Conservation (phyloP, 2,329 filamentous ascomycete species). For the Aureobasidium sp. region DNA sequence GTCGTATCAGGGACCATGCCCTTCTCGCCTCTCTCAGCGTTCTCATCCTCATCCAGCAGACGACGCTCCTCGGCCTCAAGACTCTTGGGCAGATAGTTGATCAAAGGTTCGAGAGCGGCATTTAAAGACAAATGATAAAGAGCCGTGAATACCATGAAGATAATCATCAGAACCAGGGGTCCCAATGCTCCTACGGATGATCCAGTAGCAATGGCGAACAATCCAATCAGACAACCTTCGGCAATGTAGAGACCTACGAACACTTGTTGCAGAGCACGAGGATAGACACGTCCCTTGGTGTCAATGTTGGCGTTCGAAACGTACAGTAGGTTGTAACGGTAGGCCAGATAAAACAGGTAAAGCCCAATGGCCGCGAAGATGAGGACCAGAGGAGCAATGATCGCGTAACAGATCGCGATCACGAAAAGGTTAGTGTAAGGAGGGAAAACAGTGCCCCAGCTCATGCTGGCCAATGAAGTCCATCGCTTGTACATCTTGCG, state of each 20-base stretch:
- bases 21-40: slow-evolving; percentile 28
- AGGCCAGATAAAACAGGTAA: slow-evolving; percentile 75
- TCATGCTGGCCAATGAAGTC: slow-evolving; percentile 63
- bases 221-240: slow-evolving; percentile 74
- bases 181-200: slow-evolving; percentile 47
- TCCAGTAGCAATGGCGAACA: slow-evolving; percentile 63
- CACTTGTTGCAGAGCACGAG: slow-evolving; percentile 79
- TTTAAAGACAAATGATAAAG: slow-evolving; percentile 71
- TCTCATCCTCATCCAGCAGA: slow-evolving; percentile 28
- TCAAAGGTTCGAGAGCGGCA: slow-evolving; percentile 64
- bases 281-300: slow-evolving; percentile 81
- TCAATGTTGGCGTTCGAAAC: slow-evolving; percentile 77
- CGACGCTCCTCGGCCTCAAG: slow-evolving; percentile 32
- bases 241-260: slow-evolving; percentile 77
- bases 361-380: slow-evolving; percentile 75
- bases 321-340: slow-evolving; percentile 85
- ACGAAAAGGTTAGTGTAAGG: slow-evolving; percentile 75
- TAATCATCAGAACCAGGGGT: slow-evolving; percentile 67
- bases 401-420: slow-evolving; percentile 77
- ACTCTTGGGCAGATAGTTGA: slow-evolving; percentile 64
- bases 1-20: slow-evolving; percentile 26
- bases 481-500: slow-evolving; percentile 74
- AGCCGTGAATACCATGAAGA: slow-evolving; percentile 66
- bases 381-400: slow-evolving; percentile 78
- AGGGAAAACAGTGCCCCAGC: slow-evolving; percentile 79